Base-by-base conservation (phyloP, 2,329 filamentous ascomycete genomes). In the Rugonectria rugulosa region DNA sequence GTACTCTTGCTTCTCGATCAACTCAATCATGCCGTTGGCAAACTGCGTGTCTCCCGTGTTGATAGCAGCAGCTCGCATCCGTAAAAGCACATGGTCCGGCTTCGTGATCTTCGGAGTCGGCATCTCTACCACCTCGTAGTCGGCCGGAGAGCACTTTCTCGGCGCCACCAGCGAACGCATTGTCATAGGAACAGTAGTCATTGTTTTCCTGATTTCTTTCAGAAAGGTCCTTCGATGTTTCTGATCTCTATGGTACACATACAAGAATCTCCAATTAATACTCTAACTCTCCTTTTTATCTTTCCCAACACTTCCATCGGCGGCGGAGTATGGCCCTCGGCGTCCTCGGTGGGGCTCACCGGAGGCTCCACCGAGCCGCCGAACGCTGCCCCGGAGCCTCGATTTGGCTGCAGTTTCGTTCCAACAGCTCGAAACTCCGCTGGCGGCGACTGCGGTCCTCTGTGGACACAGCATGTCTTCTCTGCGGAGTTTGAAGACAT, bases 81-180 rank as follows among this genome's bases (percentile, higher is more conserved):
- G 67, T 10, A 81, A 56, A 2, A 83, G 65, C 1, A 84, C 67
- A 4, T 83, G 71, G 23, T 77, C 68, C 2, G 78, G 73, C 6
- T 70, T 62, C 3, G 68, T 70, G 43, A 83, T 78, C n/a, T 59
- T 61, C 0, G 81, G 80, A 3, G 75, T 68, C 1, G 79, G 76
- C n/a, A 79, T 51, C 4, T 79, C 74, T 5, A 65, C 55, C 14
- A 82, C 57, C 20, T 77, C 71, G 54, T 75, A 80, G 8, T 56
- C 67, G 1, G 65, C 65, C 1, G 79, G 79, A 5, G 57, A 60
- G 58, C 75, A 74, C 51, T 73, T 72, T 37, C 70, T 75, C 0
- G 69, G 73, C 23, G 76, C 75, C 12, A 76, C 73, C 31, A 81
- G 72, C 6, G 77, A 73, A 56, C 77, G 75, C 75, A 79, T 80